These are phyloP conservation scores for Crithidia acanthocephali DNA, from an alignment of 208 protist species.

Conservation along the genomic window DNA sequence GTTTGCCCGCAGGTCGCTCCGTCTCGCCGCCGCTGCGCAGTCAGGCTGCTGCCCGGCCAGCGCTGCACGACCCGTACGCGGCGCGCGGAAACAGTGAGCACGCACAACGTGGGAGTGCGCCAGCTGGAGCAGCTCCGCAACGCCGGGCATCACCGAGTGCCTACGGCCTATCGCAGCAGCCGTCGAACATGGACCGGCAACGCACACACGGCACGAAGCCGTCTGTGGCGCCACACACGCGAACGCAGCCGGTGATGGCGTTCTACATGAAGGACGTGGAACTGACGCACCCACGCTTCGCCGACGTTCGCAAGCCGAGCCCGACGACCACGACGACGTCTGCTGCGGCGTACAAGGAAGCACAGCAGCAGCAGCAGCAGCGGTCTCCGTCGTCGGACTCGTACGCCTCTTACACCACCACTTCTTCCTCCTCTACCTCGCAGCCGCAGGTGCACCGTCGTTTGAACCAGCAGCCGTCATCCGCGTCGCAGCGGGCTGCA, in stretches of 20 bases:
- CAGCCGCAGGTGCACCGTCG: not conserved
- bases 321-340: not conserved
- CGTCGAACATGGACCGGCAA: not conserved
- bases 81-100: not conserved
- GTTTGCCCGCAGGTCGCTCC: not conserved
- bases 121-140: not conserved
- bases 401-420: slow-evolving; percentile 7
- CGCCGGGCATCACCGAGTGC: slow-evolving; percentile 8
- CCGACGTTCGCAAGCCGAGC: slow-evolving; percentile 3
- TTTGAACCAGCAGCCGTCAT: too few relatives aligned
- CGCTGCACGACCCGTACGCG: slow-evolving; percentile 14
- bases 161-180: not conserved
- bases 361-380: too few relatives aligned
- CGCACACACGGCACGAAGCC: not conserved
- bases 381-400: slow-evolving; percentile 4
- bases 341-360: not conserved
- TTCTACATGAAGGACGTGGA: slow-evolving; percentile 10
- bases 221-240: not conserved
- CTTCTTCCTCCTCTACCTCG: not conserved
- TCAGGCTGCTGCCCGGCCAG: not conserved
- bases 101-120: not conserved
- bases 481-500: not conserved
- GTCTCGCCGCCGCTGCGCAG: not conserved
- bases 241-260: not conserved
- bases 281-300: slow-evolving; percentile 16